A percentile compares a stretch with the other conserved stretches of the same genome.
These are phyloP conservation scores for Cymbidium sinense DNA, from an alignment of 106 monocot species.

Conservation along the genomic window DNA sequence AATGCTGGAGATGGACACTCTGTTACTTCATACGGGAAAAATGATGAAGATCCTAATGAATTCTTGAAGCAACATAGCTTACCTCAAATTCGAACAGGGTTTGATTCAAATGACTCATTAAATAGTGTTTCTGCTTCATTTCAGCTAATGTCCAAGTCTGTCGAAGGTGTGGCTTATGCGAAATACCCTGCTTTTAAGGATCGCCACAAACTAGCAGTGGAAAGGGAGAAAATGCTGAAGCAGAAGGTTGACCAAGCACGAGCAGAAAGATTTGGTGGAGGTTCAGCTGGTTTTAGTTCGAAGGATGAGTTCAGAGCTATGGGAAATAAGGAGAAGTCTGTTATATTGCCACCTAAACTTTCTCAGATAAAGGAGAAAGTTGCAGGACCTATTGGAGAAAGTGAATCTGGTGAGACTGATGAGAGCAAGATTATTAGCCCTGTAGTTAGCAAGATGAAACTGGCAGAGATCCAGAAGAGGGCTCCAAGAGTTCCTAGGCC, in stretches of 20 bases:
- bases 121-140: slow-evolving; percentile 67
- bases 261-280: slow-evolving; percentile 53
- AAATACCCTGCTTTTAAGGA: slow-evolving; percentile 95
- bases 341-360: slow-evolving; percentile 57
- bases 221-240: slow-evolving; percentile 83
- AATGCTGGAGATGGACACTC: slow-evolving; percentile 76
- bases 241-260: slow-evolving; percentile 82
- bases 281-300: slow-evolving; percentile 7
- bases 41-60: slow-evolving; percentile 33
- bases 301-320: slow-evolving; percentile 20
- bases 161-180: slow-evolving; percentile 75
- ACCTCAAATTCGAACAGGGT: slow-evolving; percentile 27
- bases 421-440: slow-evolving; percentile 28
- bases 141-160: slow-evolving; percentile 80
- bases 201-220: slow-evolving; percentile 81
- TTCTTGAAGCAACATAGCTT: slow-evolving; percentile 33
- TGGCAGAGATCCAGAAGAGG: slow-evolving; percentile 83
- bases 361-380: slow-evolving; percentile 67
- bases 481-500: slow-evolving; percentile 69
- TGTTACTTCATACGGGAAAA: slow-evolving; percentile 80
- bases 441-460: slow-evolving; percentile 67
- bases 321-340: slow-evolving; percentile 18
- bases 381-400: slow-evolving; percentile 4
- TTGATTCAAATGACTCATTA: slow-evolving; percentile 37
- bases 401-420: slow-evolving; percentile 16